A percentile compares a stretch with the other conserved stretches of the same genome.
phyloP scores from a whole-genome alignment of 176 grass and related monocot species.

The Avena eriantha region DNA sequence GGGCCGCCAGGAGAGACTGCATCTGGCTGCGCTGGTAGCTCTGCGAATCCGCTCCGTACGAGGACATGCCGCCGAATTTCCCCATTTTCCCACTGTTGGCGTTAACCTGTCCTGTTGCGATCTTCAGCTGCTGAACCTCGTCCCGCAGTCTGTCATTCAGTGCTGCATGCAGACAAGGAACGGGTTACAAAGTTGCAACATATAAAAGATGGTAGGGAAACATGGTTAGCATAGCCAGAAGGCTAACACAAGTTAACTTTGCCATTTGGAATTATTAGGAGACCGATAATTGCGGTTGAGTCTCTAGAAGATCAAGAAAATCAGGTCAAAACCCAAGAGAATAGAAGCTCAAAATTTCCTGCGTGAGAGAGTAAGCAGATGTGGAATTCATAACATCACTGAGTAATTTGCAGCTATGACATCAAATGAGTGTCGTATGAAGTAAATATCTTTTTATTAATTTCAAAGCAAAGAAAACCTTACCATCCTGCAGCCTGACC shows the following conservation, averaged over 20 bases:
- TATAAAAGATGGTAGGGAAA: not conserved
- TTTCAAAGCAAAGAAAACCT: conserved; percentile 1
- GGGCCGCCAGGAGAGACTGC: conserved; percentile 77
- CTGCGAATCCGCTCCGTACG: conserved; percentile 51
- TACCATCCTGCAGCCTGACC: conserved; percentile 93
- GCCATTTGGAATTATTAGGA: not conserved
- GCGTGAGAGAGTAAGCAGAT: not conserved
- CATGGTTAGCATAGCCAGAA: not conserved
- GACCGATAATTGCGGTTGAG: not conserved
- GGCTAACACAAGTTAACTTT: not conserved
- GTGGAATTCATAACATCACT: not conserved
- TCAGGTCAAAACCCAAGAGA: not conserved
- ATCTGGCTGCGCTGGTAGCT: conserved; percentile 73
- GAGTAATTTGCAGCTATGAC: conserved; percentile 9
- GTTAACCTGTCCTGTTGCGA: conserved; percentile 73
- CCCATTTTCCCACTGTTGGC: conserved; percentile 52
- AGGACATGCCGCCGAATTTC: conserved; percentile 58
- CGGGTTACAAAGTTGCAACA: not conserved
- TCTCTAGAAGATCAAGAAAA: not conserved
- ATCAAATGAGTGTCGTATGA: not conserved
- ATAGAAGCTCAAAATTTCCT: not conserved
- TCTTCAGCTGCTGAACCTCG: conserved; percentile 89
- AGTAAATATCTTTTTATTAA: conserved; percentile 13
- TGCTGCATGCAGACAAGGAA: conserved; percentile 52
- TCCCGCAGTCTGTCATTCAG: conserved; percentile 83